Evolutionary conservation across 495 filamentous ascomycete species (phyloP).

Genomic region (Penicillium coffeae): DNA sequence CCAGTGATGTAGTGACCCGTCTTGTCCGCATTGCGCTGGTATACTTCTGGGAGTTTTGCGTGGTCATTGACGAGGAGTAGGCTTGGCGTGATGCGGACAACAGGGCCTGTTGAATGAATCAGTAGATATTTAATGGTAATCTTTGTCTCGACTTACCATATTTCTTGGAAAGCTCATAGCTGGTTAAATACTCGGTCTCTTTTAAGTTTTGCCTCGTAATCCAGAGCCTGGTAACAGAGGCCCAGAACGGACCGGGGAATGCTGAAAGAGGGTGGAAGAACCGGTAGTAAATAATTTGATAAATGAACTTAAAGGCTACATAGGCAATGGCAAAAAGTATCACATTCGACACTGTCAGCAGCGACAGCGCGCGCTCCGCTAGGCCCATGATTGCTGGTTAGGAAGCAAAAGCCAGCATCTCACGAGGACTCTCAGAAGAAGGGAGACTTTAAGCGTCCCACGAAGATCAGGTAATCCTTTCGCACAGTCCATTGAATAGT

Average conservation of each 20-base stretch:
- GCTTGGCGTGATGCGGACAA: conserved; percentile 45
- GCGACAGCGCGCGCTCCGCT: conserved; percentile 24
- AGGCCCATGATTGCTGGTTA: conserved; percentile 24
- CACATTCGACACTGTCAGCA: conserved; percentile 31
- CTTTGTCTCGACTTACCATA: conserved; percentile 35
- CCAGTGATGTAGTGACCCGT: conserved; percentile 51
- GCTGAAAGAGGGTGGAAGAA: conserved; percentile 49
- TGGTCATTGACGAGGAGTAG: conserved; percentile 44
- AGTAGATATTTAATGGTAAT: too few relatives aligned
- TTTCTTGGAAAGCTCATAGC: conserved; percentile 43
- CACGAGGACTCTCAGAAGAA: neutral
- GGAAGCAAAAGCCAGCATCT: conserved; percentile 1
- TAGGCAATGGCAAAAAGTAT: conserved; percentile 24
- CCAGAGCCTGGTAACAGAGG: conserved; percentile 47
- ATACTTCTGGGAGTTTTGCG: conserved; percentile 46
- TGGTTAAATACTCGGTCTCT: conserved; percentile 36
- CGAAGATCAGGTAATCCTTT: neutral
- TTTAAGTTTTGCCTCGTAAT: conserved; percentile 44
- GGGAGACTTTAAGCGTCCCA: neutral
- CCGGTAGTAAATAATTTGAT: conserved; percentile 45
- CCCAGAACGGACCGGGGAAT: conserved; percentile 56
- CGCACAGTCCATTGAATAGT: neutral
- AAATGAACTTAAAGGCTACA: conserved; percentile 21
- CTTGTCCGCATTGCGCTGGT: conserved; percentile 54
- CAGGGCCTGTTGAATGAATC: conserved; percentile 28